These are phyloP conservation scores for Flaveria linearis DNA, from an alignment of 129 eudicot genomes.

Conservation along the genomic window DNA sequence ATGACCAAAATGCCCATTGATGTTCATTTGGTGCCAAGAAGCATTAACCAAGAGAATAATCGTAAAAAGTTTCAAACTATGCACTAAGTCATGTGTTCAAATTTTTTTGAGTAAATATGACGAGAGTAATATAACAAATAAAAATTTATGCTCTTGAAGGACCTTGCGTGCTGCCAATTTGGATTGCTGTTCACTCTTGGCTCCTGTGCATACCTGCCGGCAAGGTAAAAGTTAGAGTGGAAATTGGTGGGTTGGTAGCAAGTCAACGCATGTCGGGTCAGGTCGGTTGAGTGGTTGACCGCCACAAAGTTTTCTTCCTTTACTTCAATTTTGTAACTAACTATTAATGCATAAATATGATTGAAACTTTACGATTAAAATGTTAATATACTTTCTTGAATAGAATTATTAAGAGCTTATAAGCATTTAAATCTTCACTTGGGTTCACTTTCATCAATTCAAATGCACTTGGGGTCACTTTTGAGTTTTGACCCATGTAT, in stretches of 20 bases:
- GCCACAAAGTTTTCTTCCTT: background rate
- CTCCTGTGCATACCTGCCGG: constrained; percentile 89
- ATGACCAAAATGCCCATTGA: background rate
- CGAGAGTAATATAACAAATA: background rate
- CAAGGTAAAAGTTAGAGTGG: background rate
- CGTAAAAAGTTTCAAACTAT: background rate
- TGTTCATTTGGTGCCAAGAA: background rate
- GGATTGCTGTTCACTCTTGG: constrained; percentile 94
- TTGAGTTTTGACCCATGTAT: background rate
- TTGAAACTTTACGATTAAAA: background rate
- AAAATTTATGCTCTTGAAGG: constrained; percentile 14
- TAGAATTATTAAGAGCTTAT: background rate
- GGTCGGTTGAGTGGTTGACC: background rate
- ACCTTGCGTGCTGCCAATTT: constrained; percentile 91
- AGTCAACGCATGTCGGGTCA: background rate
- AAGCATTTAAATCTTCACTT: background rate
- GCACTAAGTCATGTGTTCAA: background rate
- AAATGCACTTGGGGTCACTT: background rate
- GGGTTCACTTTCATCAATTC: background rate
- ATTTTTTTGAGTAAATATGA: background rate
- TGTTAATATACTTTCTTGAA: background rate
- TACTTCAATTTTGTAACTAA: background rate
- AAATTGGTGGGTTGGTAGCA: background rate
- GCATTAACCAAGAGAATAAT: background rate
- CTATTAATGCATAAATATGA: background rate